phyloP scores from a whole-genome alignment of 768 basidiomycete genomes.

The Chalciporus piperatus region DNA sequence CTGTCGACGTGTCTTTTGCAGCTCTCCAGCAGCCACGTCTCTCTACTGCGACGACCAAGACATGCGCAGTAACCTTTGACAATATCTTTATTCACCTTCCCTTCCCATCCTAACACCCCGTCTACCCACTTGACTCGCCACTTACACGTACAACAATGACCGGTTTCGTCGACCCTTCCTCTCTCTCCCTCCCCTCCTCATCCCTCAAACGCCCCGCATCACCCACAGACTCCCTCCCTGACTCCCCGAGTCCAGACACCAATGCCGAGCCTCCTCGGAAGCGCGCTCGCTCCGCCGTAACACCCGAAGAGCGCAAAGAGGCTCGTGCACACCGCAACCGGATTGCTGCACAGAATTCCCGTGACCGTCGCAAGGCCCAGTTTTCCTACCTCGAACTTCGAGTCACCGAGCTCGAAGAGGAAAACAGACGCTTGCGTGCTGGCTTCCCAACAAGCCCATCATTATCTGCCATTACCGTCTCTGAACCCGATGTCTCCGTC shows the following conservation, averaged over 20 bases:
- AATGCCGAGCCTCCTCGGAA: conserved; percentile 62
- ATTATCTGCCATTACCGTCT: conserved; percentile 9
- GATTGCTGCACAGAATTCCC: conserved; percentile 90
- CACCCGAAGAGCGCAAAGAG: conserved; percentile 79
- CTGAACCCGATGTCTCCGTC: conserved; percentile 22
- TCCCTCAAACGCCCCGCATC: conserved; percentile 29
- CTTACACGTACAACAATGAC: conserved; percentile 21
- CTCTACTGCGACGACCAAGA: not conserved
- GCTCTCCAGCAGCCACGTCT: conserved; percentile 24
- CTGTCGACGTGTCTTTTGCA: conserved; percentile 23
- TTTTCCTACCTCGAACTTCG: conserved; percentile 64
- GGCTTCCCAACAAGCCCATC: conserved; percentile 37
- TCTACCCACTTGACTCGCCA: not conserved
- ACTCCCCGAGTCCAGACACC: conserved; percentile 5
- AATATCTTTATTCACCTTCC: conserved; percentile 29
- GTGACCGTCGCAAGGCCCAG: conserved; percentile 87
- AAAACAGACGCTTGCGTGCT: conserved; percentile 73
- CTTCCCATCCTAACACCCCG: not conserved
- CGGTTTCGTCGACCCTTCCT: conserved; percentile 37
- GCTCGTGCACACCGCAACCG: conserved; percentile 89
- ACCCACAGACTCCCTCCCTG: conserved; percentile 20
- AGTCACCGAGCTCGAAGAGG: conserved; percentile 75
- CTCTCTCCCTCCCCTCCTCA: conserved; percentile 38
- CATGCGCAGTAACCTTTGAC: conserved; percentile 15
- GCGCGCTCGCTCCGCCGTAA: conserved; percentile 60